A percentile compares a stretch with the other conserved stretches of the same genome.
Evolutionary conservation across 306 rosid species (phyloP).

Genomic region (Dryas octopetala): DNA sequence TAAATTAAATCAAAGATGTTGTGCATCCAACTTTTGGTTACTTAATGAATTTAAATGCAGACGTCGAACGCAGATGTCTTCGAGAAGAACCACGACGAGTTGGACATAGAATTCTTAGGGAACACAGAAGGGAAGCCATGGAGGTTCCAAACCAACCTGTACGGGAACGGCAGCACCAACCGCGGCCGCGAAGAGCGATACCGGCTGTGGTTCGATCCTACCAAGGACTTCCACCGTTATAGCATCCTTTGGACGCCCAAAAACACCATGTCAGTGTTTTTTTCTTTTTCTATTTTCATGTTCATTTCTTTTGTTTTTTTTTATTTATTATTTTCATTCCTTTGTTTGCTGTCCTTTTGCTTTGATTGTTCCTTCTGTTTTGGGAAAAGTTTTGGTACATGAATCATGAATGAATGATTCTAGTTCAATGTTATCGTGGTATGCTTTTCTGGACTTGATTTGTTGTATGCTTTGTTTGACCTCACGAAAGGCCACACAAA

Average conservation of each 20-base stretch:
- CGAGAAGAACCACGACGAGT: conserved; percentile 81
- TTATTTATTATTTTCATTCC: background rate
- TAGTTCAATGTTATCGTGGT: conserved; percentile 15
- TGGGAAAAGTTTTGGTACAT: background rate
- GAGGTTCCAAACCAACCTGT: conserved; percentile 90
- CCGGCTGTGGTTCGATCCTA: conserved; percentile 94
- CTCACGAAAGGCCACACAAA: conserved; percentile 23
- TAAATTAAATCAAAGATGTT: too few species aligned
- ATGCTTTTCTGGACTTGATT: conserved; percentile 13
- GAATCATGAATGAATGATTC: too few species aligned
- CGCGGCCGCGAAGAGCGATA: conserved; percentile 95
- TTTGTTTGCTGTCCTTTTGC: background rate
- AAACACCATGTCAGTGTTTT: conserved; percentile 55
- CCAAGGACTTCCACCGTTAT: conserved; percentile 66
- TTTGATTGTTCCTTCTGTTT: background rate
- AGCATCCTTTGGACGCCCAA: conserved; percentile 89
- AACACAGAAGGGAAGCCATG: conserved; percentile 82
- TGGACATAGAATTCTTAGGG: conserved; percentile 93
- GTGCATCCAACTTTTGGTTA: too few species aligned
- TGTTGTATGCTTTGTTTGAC: conserved; percentile 37
- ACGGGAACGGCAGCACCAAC: conserved; percentile 87
- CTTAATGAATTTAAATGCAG: conserved; percentile 32
- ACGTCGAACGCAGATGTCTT: conserved; percentile 88
- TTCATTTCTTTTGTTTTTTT: background rate
- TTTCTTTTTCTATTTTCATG: background rate